Evolutionary conservation across 805 yeast species (phyloP).

Genomic region (Yamadazyma sp.): DNA sequence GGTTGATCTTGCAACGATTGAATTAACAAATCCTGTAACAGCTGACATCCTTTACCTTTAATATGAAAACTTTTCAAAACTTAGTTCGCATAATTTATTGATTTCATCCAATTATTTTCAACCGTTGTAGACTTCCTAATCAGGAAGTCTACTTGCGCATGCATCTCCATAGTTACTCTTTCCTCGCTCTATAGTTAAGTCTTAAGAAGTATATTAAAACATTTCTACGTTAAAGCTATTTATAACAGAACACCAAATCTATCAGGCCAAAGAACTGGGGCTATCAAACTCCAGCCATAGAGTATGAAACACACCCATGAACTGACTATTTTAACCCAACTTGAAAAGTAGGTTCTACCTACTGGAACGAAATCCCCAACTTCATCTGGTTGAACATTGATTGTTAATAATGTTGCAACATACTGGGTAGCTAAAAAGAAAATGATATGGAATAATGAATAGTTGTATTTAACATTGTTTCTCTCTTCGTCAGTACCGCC

Average conservation of each 20-base stretch:
- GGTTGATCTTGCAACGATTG: slow-evolving; percentile 33
- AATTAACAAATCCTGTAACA: slow-evolving; percentile 36
- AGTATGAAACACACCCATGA: slow-evolving; percentile 88
- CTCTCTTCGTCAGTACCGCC: slow-evolving; percentile 54
- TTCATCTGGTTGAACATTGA: slow-evolving; percentile 82
- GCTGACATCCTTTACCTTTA: slow-evolving; percentile 49
- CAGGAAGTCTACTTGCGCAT: no score
- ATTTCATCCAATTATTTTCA: no score
- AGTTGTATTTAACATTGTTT: slow-evolving; percentile 71
- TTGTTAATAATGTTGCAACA: slow-evolving; percentile 88
- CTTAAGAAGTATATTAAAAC: no score
- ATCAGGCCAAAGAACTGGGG: slow-evolving; percentile 90
- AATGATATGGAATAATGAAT: slow-evolving; percentile 82
- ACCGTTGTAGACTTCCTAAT: slow-evolving; percentile 23
- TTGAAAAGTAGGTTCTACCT: slow-evolving; percentile 91
- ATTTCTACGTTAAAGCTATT: no score
- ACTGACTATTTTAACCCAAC: slow-evolving; percentile 90
- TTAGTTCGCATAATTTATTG: no score
- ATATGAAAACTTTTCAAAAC: no score
- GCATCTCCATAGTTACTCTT: no score
- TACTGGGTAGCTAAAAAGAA: slow-evolving; percentile 96
- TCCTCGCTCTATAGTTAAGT: no score
- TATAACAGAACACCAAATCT: slow-evolving; percentile 52
- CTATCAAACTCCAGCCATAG: slow-evolving; percentile 87
- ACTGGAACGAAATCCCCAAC: slow-evolving; percentile 92